Evolutionary conservation across 352 stramenopile species (phyloP), one percentile per base, ranked within the genome.

Genomic region (Pythium aristosporum): DNA sequence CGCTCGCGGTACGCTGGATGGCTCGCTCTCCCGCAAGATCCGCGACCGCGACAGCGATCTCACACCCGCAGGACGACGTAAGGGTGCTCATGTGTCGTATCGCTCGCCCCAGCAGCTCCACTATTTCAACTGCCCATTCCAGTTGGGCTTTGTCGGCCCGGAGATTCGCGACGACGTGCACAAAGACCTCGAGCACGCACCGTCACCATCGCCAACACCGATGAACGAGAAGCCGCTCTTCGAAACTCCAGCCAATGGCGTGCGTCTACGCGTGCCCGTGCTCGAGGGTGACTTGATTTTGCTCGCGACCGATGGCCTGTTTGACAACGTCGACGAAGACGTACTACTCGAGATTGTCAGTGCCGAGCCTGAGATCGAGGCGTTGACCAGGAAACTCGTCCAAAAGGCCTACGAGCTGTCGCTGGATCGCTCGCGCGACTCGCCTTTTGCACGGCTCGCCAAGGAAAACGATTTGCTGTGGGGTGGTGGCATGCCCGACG

Each of bases 401-500:
- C 60, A 84, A 52, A 93, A 88, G 56, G 95, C 95, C 11, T 88
- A 96, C 61, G 92, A 98, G 20, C 80, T 97, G 59, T 98, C 91
- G 62, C 75, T 99, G 6, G 92, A 98, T 71, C 78, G 77, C 7
- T 77, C 65, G 12, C 76, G 85, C 7, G 96, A 99, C 82, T 98
- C 92, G 53, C 96, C 96, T 7, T 99, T 99, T 83, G 96, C 96
- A 13, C 80, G 98, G 5, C 77, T 99, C 41, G 96, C 96, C 9
- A 99, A 99, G 71, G 96, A 99, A 50, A 99, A 99, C 80, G 96
- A 99, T 72, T 97, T 99, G 34, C 88, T 99, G 75, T 99, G 96
- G 95, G 80, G 81, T 25, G 96, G 96, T 59, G 96, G 93, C 21
- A 96, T 97, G 83, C 88, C 89, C 2, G 89, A 97, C 65, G 89